Base-by-base conservation (phyloP, 179 eudicot genomes). In the Vitellaria paradoxa region DNA sequence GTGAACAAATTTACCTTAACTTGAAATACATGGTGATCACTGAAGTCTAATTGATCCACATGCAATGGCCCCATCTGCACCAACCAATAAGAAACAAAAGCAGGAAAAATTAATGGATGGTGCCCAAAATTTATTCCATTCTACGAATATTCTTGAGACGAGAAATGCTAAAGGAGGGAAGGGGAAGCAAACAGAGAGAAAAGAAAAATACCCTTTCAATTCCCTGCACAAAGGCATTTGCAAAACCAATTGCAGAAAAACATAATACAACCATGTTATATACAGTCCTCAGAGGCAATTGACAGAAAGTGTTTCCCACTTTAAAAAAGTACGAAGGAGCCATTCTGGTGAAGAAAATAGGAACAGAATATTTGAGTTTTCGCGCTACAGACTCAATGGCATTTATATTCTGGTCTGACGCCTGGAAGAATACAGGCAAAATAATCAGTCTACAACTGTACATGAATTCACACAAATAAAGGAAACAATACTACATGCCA, bases 231-330 rank as follows among this genome's bases (percentile, higher is more conserved):
- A 93, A 92, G 55, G 90, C 85, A 81, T 84, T 82, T 47, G 99
- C 89, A 82, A 78, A 93, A 65, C 97, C 99, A 74, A 96, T 88
- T 30, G 91, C 99, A 83, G 93, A 92, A 75, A 92, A 85, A 75
- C 98, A 96, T 42, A 96, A 84, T 21, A 93, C 59, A 24, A 81
- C 79, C 80, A 20, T 82, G 65, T 81, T 63, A 62, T 76, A 65
- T 24, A 86, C 81, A 72, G 82, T 86, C 30, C 74, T 81, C 82
- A 93, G 78, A 57, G 92, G 85, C 42, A 91, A 42, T 79, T 77
- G 78, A 68, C 78, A 68, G 64, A 80, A 81, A 40, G 26, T 68
- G 81, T 87, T 79, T 77, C 82, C 17, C 74, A 81, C 77, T 55
- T 76, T 81, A 50, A 92, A 85, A 77, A 96, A 96, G 83, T 91